A percentile compares a stretch with the other conserved stretches of the same genome.
phyloP scores from a whole-genome alignment of 306 rosid genomes.

The Dryas drummondii region DNA sequence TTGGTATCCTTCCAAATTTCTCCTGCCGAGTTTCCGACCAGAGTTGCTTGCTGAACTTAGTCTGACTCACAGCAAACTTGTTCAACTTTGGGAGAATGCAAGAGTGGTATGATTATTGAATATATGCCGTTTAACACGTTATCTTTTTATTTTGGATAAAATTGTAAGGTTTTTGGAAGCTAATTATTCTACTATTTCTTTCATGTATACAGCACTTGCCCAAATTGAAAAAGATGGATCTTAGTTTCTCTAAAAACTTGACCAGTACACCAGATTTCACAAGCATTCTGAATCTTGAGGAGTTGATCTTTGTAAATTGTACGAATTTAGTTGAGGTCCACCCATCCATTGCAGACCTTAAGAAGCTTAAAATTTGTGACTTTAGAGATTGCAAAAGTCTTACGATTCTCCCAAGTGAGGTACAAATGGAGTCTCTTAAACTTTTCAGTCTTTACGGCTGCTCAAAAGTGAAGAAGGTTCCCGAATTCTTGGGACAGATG shows the following conservation, averaged over 20 bases:
- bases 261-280: slow-evolving; percentile 23
- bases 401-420: not conserved
- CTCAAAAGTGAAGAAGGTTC: slow-evolving; percentile 16
- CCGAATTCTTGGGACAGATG: not conserved
- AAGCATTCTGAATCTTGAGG: slow-evolving; percentile 1
- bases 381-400: not conserved
- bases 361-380: not conserved
- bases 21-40: not conserved
- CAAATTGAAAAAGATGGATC: slow-evolving; percentile 9
- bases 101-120: not conserved
- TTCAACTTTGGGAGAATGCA: slow-evolving; percentile 13
- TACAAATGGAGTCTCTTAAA: not conserved
- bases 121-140: too few species aligned
- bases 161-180: not conserved
- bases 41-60: not conserved
- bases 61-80: slow-evolving; percentile 5
- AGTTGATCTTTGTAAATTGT: not conserved
- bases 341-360: slow-evolving; percentile 9
- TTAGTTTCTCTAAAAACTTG: slow-evolving; percentile 7
- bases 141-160: not conserved
- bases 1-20: slow-evolving; percentile 10
- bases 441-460: not conserved
- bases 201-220: not conserved
- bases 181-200: not conserved
- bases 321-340: slow-evolving; percentile 21